Evolutionary conservation across 2,329 filamentous ascomycete species (phyloP).

Genomic region (Sporothrix dimorphospora): DNA sequence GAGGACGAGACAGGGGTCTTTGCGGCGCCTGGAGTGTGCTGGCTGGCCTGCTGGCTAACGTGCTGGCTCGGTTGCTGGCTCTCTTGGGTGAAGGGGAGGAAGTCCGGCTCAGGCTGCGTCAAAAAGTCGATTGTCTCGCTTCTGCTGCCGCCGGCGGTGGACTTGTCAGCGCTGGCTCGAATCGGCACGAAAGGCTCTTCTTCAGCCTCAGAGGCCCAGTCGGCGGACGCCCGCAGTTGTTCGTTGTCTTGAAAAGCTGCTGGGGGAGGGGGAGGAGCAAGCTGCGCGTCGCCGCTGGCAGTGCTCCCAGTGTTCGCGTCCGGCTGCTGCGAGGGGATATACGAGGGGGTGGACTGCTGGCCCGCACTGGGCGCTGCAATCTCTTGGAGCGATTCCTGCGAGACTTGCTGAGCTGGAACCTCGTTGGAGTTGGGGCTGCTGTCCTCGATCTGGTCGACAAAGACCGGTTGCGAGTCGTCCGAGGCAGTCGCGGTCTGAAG

Average conservation of each 20-base stretch:
- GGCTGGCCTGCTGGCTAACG: neutral
- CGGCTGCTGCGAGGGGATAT: neutral
- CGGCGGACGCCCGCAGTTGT: slow-evolving; percentile 21
- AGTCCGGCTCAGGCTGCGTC: slow-evolving; percentile 31
- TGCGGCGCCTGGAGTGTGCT: neutral
- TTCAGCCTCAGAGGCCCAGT: slow-evolving; percentile 23
- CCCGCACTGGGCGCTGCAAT: neutral
- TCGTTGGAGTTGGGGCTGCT: neutral
- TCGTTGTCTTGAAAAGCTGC: neutral
- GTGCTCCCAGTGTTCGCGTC: neutral
- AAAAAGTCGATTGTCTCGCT: slow-evolving; percentile 25
- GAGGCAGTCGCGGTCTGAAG: neutral
- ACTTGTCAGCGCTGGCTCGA: neutral
- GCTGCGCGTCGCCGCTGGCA: slow-evolving; percentile 2
- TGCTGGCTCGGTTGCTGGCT: neutral
- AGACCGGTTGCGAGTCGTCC: neutral
- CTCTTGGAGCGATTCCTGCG: neutral
- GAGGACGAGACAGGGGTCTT: neutral
- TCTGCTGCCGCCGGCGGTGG: neutral
- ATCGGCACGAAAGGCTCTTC: neutral
- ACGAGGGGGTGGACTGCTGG: neutral
- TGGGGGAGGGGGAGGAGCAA: neutral
- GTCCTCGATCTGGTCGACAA: neutral
- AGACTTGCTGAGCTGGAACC: neutral
- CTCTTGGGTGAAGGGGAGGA: slow-evolving; percentile 22